Evolutionary conservation across 495 filamentous ascomycete species (phyloP).

Genomic region (Penicillium subrubescens): DNA sequence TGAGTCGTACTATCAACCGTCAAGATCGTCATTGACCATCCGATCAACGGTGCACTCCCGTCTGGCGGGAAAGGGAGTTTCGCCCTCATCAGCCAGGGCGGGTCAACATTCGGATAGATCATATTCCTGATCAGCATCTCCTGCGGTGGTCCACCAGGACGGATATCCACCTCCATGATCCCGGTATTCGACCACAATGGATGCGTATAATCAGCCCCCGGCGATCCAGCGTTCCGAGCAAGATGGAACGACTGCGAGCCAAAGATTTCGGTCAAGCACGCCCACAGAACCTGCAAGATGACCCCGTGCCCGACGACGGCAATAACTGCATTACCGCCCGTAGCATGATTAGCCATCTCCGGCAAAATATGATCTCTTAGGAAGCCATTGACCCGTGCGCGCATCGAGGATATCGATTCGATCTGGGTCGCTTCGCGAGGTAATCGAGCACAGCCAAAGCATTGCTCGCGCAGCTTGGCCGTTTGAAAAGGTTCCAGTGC

Average conservation of each 20-base stretch:
- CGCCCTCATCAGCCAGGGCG: slow-evolving; percentile 4
- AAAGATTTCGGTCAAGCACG: slow-evolving; percentile 57
- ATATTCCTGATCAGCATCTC: not conserved
- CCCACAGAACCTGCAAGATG: slow-evolving; percentile 67
- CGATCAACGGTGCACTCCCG: slow-evolving; percentile 10
- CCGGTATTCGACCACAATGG: slow-evolving; percentile 64
- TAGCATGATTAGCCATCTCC: slow-evolving; percentile 41
- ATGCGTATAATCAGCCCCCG: slow-evolving; percentile 19
- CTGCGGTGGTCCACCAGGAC: slow-evolving; percentile 4
- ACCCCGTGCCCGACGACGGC: slow-evolving; percentile 79
- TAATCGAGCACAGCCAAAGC: slow-evolving; percentile 14
- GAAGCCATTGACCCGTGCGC: slow-evolving; percentile 59
- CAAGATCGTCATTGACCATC: slow-evolving; percentile 24
- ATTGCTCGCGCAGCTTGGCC: slow-evolving; percentile 24
- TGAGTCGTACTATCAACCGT: slow-evolving; percentile 58
- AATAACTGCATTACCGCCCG: slow-evolving; percentile 35
- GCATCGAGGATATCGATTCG: slow-evolving; percentile 61
- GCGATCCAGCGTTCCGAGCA: slow-evolving; percentile 16
- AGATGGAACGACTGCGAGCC: slow-evolving; percentile 40
- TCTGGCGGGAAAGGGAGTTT: slow-evolving; percentile 3
- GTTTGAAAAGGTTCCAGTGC: slow-evolving; percentile 15
- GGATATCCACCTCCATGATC: slow-evolving; percentile 57
- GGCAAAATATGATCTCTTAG: slow-evolving; percentile 61
- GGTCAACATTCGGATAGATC: slow-evolving; percentile 5
- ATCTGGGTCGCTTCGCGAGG: not conserved